These are phyloP conservation scores for Keqinozyma sinolaborantium DNA, from an alignment of 1,139 yeast species.

Conservation along the genomic window DNA sequence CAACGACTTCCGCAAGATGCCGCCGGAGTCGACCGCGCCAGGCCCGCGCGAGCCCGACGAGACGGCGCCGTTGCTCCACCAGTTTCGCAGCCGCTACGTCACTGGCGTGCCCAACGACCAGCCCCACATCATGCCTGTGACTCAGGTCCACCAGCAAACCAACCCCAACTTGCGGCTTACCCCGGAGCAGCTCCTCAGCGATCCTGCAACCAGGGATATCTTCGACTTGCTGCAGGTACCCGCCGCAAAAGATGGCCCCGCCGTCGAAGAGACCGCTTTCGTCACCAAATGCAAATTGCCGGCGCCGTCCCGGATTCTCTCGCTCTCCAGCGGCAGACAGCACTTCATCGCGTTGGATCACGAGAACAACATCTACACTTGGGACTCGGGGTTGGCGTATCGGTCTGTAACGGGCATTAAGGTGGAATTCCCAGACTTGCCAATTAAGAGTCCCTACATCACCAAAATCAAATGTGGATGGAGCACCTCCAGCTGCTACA, in stretches of 20 bases:
- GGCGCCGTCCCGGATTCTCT: conserved; percentile 25
- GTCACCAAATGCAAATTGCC: conserved; percentile 27
- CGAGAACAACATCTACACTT: conserved; percentile 50
- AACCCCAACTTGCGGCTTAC: background rate
- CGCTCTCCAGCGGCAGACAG: conserved; percentile 62
- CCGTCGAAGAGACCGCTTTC: conserved; percentile 9
- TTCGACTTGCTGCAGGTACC: conserved; percentile 1
- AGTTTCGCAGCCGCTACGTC: background rate
- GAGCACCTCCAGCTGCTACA: conserved; percentile 54
- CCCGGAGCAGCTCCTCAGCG: background rate
- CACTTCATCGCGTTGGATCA: conserved; percentile 64
- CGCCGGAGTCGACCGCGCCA: conserved; percentile 13
- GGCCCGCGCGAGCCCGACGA: conserved; percentile 14
- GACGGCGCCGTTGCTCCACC: background rate
- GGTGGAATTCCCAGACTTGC: conserved; percentile 34
- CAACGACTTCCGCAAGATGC: conserved; percentile 40
- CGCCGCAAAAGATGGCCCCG: conserved; percentile 1
- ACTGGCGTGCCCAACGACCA: too few relatives aligned
- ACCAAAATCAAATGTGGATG: conserved; percentile 65
- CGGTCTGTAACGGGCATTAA: conserved; percentile 40
- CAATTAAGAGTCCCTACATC: conserved; percentile 18
- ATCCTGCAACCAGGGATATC: too few relatives aligned
- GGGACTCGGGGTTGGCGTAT: conserved; percentile 52
- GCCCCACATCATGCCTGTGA: background rate
- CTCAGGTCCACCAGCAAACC: background rate